phyloP scores from a whole-genome alignment of 1,139 yeast species.

The Kodamaea sp. region DNA sequence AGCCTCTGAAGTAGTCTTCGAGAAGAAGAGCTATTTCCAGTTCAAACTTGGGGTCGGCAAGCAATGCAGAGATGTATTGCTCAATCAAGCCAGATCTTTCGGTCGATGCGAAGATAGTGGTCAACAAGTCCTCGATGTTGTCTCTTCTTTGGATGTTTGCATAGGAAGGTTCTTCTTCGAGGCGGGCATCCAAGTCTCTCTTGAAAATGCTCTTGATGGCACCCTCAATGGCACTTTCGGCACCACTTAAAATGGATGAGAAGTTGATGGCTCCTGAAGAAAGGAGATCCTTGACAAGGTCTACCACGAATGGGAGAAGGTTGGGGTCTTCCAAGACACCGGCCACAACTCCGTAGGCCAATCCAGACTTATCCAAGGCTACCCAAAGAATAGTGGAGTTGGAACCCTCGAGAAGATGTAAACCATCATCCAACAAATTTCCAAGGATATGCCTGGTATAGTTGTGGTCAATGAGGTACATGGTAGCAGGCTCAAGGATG shows the following conservation, averaged over 20 bases:
- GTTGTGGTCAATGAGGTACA: slow-evolving; percentile 28
- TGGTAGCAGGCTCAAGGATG: slow-evolving; percentile 28
- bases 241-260: slow-evolving; percentile 20
- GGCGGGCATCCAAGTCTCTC: slow-evolving; percentile 6
- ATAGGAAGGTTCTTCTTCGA: neutral
- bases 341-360: slow-evolving; percentile 33
- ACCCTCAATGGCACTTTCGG: slow-evolving; percentile 11
- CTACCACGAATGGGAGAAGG: slow-evolving; percentile 30
- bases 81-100: slow-evolving; percentile 31
- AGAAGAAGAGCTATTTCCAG: slow-evolving; percentile 27
- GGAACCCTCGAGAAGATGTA: slow-evolving; percentile 18
- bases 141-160: slow-evolving; percentile 24
- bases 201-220: slow-evolving; percentile 3
- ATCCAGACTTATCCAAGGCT: slow-evolving; percentile 36
- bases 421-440: slow-evolving; percentile 19
- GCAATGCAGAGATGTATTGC: slow-evolving; percentile 27
- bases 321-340: slow-evolving; percentile 27
- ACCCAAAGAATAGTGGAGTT: slow-evolving; percentile 33
- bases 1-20: slow-evolving; percentile 27
- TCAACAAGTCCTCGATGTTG: slow-evolving; percentile 34
- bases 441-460: slow-evolving; percentile 23
- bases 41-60: slow-evolving; percentile 31
- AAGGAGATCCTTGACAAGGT: slow-evolving; percentile 25
- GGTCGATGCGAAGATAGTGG: slow-evolving; percentile 33
- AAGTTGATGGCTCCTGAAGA: slow-evolving; percentile 22